Base-by-base conservation (phyloP, 345 rosid species). In the Odontarrhena argentea region DNA sequence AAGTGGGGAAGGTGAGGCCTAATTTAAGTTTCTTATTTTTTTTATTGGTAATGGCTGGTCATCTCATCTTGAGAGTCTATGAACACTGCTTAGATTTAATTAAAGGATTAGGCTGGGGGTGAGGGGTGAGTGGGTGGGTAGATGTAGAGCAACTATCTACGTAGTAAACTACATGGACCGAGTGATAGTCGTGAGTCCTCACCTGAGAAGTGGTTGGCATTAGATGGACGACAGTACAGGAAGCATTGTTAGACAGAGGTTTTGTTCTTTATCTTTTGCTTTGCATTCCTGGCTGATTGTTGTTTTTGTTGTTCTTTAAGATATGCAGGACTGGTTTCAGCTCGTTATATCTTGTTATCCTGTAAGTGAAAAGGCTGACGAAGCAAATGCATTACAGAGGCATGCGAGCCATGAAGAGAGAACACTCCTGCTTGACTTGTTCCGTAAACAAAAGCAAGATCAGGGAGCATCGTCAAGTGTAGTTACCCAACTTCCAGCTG, bases 261-360 rank as follows among this genome's bases (percentile, higher is more conserved):
- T 72, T 60, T 3, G 18, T 35, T 61, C 22, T 24, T 35, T 55
- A 36, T 50, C 7, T 70, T 36, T 60, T 71, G 38, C 42, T 50
- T 54, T 62, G 9, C 56, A 18, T 42, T 25, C 46, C 15, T 59
- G 51, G 71, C 62, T 70, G 69, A 58, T 70, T 56, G 26, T 41
- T 60, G 4, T 63, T 62, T 77, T 63, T 43, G 46, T 57, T 58
- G 54, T 71, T 68, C 41, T 42, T 55, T 69, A 62, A 93, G 98
- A 84, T 73, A 83, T 81, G 92, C 87, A 85, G 73, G 94, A 86
- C 55, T 93, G 96, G 98, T 81, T 88, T 71, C 85, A 80, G 65
- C 81, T 93, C 71, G 85, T 88, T 78, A 40, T 87, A 47, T 81
- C 91, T 75, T 93, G 97, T 85, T 93, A 88, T 77, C 96, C 96